Conservation (phyloP, 139 green algal genomes). For the Medakamo hakoo region DNA sequence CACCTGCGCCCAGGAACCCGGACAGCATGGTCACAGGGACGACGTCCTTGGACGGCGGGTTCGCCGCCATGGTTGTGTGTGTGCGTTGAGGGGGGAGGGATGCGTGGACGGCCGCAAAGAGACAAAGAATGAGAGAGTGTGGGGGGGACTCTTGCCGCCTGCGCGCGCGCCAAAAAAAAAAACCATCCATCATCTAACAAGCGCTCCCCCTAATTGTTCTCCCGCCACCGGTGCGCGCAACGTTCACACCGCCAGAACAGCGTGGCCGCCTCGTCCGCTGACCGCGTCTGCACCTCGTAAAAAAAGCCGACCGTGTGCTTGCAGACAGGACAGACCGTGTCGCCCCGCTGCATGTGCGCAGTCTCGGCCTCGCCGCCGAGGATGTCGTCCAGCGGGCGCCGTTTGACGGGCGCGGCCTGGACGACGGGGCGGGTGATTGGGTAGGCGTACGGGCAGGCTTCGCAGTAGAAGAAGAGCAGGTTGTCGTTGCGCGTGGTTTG, state of each 20-base stretch:
- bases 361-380: not conserved
- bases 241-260: slow-evolving; percentile 79
- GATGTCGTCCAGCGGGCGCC: not conserved
- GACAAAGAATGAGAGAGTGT: not conserved
- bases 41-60: not conserved
- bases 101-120: not conserved
- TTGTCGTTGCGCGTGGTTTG: not conserved
- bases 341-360: not conserved
- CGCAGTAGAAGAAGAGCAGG: not conserved
- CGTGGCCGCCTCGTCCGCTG: slow-evolving; percentile 82
- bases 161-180: no score
- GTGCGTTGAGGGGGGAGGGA: not conserved
- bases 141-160: not conserved
- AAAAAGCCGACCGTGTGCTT: slow-evolving; percentile 68
- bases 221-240: slow-evolving; percentile 54
- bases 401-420: no score
- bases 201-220: slow-evolving; percentile 7
- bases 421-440: not conserved
- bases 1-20: slow-evolving; percentile 59
- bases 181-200: not conserved
- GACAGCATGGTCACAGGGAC: slow-evolving; percentile 62
- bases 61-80: not conserved
- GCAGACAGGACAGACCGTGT: slow-evolving; percentile 53
- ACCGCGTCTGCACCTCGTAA: slow-evolving; percentile 83
- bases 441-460: not conserved